phyloP scores from a whole-genome alignment of 2,329 filamentous ascomycete genomes.

The Metarhizium sp. region DNA sequence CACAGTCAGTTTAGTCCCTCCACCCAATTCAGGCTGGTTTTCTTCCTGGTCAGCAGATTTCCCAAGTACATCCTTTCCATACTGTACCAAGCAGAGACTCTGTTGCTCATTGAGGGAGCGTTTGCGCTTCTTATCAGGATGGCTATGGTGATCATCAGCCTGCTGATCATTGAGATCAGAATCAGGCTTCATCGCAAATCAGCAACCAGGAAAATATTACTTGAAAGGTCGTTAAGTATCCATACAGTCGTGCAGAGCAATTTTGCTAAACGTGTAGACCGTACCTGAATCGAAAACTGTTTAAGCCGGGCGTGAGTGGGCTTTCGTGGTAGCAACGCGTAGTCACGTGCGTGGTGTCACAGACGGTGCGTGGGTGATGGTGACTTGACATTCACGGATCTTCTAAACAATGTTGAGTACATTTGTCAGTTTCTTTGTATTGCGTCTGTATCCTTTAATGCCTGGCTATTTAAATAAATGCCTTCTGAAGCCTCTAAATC shows the following conservation, averaged over 20 bases:
- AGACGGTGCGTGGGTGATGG: background rate
- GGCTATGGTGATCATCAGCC: background rate
- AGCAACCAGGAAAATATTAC: background rate
- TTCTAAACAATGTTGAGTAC: background rate
- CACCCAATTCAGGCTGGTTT: background rate
- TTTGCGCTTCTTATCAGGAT: background rate
- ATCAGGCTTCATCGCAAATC: background rate
- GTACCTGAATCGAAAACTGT: background rate
- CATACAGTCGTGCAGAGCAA: background rate
- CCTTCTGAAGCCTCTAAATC: background rate
- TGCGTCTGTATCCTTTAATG: background rate
- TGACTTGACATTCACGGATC: background rate
- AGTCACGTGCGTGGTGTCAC: conserved; percentile 22
- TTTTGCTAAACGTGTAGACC: background rate
- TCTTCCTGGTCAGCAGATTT: background rate
- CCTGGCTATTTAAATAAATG: background rate
- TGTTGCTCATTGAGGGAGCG: background rate
- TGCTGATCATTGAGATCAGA: background rate
- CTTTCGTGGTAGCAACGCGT: conserved; percentile 23
- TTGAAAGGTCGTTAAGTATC: background rate
- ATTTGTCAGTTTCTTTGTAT: background rate
- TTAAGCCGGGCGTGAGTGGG: background rate
- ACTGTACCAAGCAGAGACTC: background rate
- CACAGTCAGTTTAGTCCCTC: background rate
- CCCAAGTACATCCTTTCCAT: background rate